Evolutionary conservation across 257 asterid species (phyloP).

Genomic region (Solanum tacnaense): DNA sequence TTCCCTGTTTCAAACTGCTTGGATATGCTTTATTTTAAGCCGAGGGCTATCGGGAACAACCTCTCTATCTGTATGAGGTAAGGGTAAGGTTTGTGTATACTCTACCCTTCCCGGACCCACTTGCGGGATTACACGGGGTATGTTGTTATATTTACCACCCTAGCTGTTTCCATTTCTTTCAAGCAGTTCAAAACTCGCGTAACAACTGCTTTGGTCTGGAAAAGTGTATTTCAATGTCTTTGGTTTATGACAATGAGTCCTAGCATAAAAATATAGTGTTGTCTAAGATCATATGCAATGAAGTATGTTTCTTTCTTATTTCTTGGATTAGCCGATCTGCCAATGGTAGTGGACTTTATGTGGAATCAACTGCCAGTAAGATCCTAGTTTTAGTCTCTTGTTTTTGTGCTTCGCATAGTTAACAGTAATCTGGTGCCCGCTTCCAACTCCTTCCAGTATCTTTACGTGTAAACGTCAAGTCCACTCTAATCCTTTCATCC

Average conservation of each 20-base stretch:
- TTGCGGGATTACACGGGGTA: neutral
- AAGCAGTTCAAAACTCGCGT: neutral
- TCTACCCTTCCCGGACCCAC: neutral
- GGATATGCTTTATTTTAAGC: neutral
- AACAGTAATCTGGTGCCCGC: neutral
- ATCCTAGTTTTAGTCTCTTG: too few relatives aligned
- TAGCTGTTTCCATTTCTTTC: neutral
- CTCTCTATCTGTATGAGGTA: too few relatives aligned
- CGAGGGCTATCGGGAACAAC: neutral
- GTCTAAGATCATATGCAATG: neutral
- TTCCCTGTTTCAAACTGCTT: neutral
- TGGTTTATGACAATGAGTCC: neutral
- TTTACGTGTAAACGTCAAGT: neutral
- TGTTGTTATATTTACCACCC: neutral
- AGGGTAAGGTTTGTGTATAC: neutral
- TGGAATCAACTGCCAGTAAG: too few relatives aligned
- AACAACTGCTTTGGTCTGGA: neutral
- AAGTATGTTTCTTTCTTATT: neutral
- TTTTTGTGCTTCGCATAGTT: neutral
- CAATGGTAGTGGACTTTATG: neutral
- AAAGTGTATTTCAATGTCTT: neutral
- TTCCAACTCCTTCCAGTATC: neutral
- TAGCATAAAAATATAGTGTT: neutral
- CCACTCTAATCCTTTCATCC: neutral
- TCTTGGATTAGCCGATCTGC: neutral